Evolutionary conservation across 352 stramenopile genomes (phyloP).

Genomic region (Nothophytophthora sp.): DNA sequence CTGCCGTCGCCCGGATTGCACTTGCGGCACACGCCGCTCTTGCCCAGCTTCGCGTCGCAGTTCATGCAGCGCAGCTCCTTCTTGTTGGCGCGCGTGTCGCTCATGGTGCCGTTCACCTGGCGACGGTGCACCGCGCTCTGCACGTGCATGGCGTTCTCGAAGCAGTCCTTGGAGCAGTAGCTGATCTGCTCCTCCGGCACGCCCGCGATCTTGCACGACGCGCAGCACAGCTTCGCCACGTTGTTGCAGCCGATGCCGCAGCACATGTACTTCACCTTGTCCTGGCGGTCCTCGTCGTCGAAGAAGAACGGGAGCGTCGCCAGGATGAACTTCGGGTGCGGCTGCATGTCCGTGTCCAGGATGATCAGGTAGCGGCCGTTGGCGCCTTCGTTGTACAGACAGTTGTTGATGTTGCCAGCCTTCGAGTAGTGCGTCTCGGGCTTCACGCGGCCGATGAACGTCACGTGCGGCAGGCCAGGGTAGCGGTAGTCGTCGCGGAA

Average conservation of each 20-base stretch:
- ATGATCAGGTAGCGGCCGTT: slow-evolving; percentile 83
- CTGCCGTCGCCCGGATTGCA: slow-evolving; percentile 55
- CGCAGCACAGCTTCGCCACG: slow-evolving; percentile 81
- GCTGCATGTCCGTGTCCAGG: slow-evolving; percentile 86
- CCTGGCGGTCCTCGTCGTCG: slow-evolving; percentile 65
- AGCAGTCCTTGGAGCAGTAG: slow-evolving; percentile 89
- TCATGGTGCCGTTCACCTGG: slow-evolving; percentile 82
- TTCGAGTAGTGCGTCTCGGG: slow-evolving; percentile 84
- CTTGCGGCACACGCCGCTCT: slow-evolving; percentile 72
- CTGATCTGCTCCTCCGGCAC: slow-evolving; percentile 84
- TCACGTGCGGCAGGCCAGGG: slow-evolving; percentile 72
- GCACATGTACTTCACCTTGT: slow-evolving; percentile 82
- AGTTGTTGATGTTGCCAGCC: slow-evolving; percentile 90
- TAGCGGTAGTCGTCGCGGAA: slow-evolving; percentile 87
- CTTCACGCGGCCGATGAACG: slow-evolving; percentile 81
- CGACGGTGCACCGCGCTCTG: slow-evolving; percentile 75
- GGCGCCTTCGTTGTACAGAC: slow-evolving; percentile 81
- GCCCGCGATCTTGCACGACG: slow-evolving; percentile 82
- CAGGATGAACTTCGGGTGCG: slow-evolving; percentile 75
- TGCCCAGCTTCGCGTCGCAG: slow-evolving; percentile 73
- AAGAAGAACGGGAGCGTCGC: slow-evolving; percentile 84
- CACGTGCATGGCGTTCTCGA: slow-evolving; percentile 85
- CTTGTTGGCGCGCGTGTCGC: slow-evolving; percentile 63
- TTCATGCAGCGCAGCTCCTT: slow-evolving; percentile 77
- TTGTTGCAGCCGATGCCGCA: slow-evolving; percentile 74